Conservation (phyloP, 1,139 yeast species). For the Taiozyma sp. region DNA sequence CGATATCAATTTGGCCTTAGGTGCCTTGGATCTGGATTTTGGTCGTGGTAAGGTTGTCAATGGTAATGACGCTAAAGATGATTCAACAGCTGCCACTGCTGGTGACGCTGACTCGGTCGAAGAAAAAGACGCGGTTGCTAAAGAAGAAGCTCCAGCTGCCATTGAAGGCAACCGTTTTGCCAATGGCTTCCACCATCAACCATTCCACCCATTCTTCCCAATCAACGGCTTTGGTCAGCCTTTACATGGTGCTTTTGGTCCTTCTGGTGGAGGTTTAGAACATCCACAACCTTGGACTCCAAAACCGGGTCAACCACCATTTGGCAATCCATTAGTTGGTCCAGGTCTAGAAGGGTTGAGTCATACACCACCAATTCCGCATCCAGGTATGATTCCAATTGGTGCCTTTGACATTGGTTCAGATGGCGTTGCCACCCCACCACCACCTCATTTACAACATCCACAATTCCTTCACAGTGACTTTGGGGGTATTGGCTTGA, state of each 20-base stretch:
- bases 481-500: slow-evolving; percentile 5
- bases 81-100: slow-evolving; percentile 9
- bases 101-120: slow-evolving; percentile 8
- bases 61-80: slow-evolving; percentile 4
- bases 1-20: slow-evolving; percentile 21
- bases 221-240: slow-evolving; percentile 24
- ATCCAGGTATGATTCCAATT: slow-evolving; percentile 23
- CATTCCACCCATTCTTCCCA: slow-evolving; percentile 23
- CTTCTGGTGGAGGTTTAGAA: slow-evolving; percentile 12
- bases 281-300: slow-evolving; percentile 22
- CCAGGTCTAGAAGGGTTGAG: slow-evolving; percentile 11
- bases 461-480: slow-evolving; percentile 1
- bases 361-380: slow-evolving; percentile 20
- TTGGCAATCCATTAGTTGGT: slow-evolving; percentile 8
- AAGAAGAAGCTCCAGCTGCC: slow-evolving; percentile 3
- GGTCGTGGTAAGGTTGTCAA: slow-evolving; percentile 3
- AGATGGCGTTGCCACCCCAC: slow-evolving; percentile 17
- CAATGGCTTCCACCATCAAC: slow-evolving; percentile 20
- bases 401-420: slow-evolving; percentile 22
- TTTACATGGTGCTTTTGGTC: slow-evolving; percentile 16
- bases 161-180: slow-evolving; percentile 9
- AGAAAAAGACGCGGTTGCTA: neutral
- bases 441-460: slow-evolving; percentile 13
- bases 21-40: slow-evolving; percentile 21
- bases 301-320: slow-evolving; percentile 17